Evolutionary conservation across 495 filamentous ascomycete genomes (phyloP).

Genomic region (Penicillium alfredii): DNA sequence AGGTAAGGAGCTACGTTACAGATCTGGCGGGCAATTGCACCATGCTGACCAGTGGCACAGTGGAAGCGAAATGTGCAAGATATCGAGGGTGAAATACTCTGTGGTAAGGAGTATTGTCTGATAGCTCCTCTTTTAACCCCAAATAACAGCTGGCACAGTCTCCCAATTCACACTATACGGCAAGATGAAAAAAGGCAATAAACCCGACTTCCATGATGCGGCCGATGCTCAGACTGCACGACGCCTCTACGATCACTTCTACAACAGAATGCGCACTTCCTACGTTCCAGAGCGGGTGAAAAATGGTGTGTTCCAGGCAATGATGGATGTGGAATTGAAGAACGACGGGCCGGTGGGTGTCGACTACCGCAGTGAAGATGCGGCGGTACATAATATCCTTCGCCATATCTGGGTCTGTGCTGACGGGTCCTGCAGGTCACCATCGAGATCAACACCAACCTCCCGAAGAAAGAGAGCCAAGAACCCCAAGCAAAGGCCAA

Average conservation of each 20-base stretch:
- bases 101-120: no score
- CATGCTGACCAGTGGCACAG: slow-evolving; percentile 39
- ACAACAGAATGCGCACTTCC: slow-evolving; percentile 63
- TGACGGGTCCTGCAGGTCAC: slow-evolving; percentile 47
- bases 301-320: slow-evolving; percentile 93
- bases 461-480: slow-evolving; percentile 47
- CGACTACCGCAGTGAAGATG: slow-evolving; percentile 58
- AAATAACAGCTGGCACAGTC: slow-evolving; percentile 49
- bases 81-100: slow-evolving; percentile 83
- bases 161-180: slow-evolving; percentile 96
- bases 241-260: slow-evolving; percentile 75
- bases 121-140: no score
- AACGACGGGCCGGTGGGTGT: slow-evolving; percentile 93
- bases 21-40: not conserved
- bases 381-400: slow-evolving; percentile 50
- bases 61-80: slow-evolving; percentile 88
- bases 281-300: slow-evolving; percentile 77
- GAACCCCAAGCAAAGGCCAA: slow-evolving; percentile 17
- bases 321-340: slow-evolving; percentile 94
- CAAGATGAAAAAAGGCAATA: slow-evolving; percentile 86
- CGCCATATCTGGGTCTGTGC: slow-evolving; percentile 24
- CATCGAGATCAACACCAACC: slow-evolving; percentile 57
- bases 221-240: slow-evolving; percentile 70
- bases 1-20: slow-evolving; percentile 18
- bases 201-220: slow-evolving; percentile 92